Percentiles rank a stretch among this genome's conserved stretches.
Conservation (phyloP, 495 filamentous ascomycete genomes). For the Neurospora pannonica region DNA sequence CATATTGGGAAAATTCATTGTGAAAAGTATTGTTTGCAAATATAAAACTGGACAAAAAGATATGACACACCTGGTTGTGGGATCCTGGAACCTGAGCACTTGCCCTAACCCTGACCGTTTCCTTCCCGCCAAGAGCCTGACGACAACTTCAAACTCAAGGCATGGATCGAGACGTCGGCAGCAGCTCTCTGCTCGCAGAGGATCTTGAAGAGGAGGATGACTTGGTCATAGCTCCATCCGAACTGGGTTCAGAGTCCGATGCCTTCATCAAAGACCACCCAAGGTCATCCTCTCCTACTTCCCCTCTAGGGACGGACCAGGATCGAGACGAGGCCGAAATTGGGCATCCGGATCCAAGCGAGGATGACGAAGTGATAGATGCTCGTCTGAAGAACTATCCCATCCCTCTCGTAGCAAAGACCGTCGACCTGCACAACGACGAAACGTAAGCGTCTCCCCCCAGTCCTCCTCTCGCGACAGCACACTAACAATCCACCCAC, state of each 20-base stretch:
- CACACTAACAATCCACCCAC: too few species aligned
- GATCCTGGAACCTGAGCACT: background rate
- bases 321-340: constrained; percentile 1
- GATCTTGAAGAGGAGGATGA: background rate
- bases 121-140: background rate
- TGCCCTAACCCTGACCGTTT: background rate
- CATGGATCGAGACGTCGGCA: background rate
- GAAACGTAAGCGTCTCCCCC: background rate
- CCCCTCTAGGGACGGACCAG: background rate
- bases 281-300: background rate
- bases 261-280: background rate
- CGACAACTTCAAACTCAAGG: background rate
- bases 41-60: too few species aligned
- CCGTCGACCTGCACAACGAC: constrained; percentile 10
- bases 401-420: constrained; percentile 10
- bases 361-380: constrained; percentile 10
- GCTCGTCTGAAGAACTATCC: constrained; percentile 8
- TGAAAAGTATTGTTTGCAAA: too few species aligned
- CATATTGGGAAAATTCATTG: too few species aligned
- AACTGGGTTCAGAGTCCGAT: background rate
- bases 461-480: background rate
- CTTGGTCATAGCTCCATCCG: background rate
- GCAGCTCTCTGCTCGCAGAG: background rate
- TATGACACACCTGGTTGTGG: background rate
- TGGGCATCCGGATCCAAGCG: constrained; percentile 3